Evolutionary conservation across 345 rosid species (phyloP), one percentile per base, ranked within the genome.

Genomic region (Salix caprea): DNA sequence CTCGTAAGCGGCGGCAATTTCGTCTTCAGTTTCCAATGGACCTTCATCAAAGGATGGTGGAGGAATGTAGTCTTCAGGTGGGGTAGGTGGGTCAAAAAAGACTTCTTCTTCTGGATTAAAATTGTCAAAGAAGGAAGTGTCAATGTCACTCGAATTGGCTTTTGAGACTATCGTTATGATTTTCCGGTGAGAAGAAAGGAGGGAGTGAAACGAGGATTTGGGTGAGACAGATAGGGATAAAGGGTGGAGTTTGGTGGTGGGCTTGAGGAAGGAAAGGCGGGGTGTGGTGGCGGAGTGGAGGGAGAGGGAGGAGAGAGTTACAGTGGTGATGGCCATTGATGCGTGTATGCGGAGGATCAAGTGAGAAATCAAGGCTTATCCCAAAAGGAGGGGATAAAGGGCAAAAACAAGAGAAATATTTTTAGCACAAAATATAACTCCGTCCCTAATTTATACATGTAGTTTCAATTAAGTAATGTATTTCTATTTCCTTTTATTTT

Each of bases 41-140:
- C 84, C 89, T n/a, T 94, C 97, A 77, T 94, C 98, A 88, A 90
- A 91, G 73, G 79, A 82, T 0, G 90, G 92, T 0, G 91, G 86
- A 0, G 89, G 73, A 48, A 76, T 77, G 89, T 72, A 93, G 16
- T 89, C 90, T 13, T 90, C 92, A 0, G 93, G 99, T 4, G 85
- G 89, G 30, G 82, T 62, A 0, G 98, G 91, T 0, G 97, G 94
- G 65, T 88, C 94, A 82, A 85, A 91, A 6, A 83, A 81, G 75
- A 77, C 42, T 34, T 91, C 88, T 6, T 83, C 85, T 3, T 83
- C 87, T 14, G 86, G 83, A 66, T 82, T 79, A 67, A 72, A 7
- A 36, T 83, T 79, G 50, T 87, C 93, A 82, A 89, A 88, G 87
- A 87, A 87, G 77, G 77, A 65, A 0, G 90, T 86, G 37, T 90